Evolutionary conservation across 2,329 filamentous ascomycete genomes (phyloP), one percentile per base, ranked within the genome.

Genomic region (Trichophyton rubrum): DNA sequence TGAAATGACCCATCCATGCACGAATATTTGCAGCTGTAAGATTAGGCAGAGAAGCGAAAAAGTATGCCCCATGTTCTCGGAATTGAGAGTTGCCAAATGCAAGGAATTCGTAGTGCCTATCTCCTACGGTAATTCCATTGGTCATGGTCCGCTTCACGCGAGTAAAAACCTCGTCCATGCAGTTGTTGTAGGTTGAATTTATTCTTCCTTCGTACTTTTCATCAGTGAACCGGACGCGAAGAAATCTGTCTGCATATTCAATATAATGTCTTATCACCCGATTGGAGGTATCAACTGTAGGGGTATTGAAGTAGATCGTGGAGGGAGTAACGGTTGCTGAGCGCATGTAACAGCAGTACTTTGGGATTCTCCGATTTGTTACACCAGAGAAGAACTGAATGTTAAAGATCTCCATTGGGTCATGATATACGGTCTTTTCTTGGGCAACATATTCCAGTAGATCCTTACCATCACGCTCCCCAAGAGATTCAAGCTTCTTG

Each of bases 81-180:
- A 99, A 88, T 67, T 99, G 93, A 0, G 93, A 96, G 71, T 93
- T 97, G 0, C 93, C 92, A 74, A 91, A 96, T 0, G 92, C 93
- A 27, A 99, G 82, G 65, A 97, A 97, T 66, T 92, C 82, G 71
- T 90, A 99, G 62, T 84, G 83, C 6, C 89, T 85, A 64, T 86
- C 88, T 3, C 89, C 93, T 57, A 99, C 85, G 0, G 79, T 79
- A 65, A 99, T 92, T 0, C 93, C 93, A 60, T 93, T 82, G 51
- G 76, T 79, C 68, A 97, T 76, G 0, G 86, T 82, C 56, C 86
- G 81, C 64, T 84, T 83, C 20, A 96, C 80, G 11, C 90, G 82
- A 27, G 83, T 83, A 71, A 88, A 96, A 0, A 96, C 71, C 60
- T 88, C 82, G 61, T 90, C 81, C 64, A 86, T 85, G 13, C 78